A percentile compares a stretch with the other conserved stretches of the same genome.
Conservation (phyloP, 495 filamentous ascomycete species). For the Penicillium flavigenum region DNA sequence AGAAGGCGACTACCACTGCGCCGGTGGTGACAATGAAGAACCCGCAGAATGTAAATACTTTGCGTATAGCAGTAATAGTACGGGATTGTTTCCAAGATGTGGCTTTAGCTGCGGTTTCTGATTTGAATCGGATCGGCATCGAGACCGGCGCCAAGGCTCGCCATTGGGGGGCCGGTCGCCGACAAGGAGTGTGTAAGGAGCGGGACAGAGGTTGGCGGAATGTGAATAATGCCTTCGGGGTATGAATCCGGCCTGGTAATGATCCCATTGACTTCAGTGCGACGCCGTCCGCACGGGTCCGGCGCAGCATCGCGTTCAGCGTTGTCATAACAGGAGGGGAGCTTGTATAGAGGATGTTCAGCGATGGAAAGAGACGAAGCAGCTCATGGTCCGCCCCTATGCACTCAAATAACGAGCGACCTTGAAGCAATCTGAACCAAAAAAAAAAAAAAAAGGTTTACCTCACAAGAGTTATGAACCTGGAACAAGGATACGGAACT, state of each 20-base stretch:
- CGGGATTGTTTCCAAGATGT: constrained; percentile 16
- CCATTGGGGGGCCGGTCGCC: constrained; percentile 29
- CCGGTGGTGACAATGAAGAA: constrained; percentile 56
- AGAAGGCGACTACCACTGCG: constrained; percentile 71
- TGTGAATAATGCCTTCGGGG: constrained; percentile 14
- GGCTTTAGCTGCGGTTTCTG: constrained; percentile 22
- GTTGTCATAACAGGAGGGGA: constrained; percentile 22
- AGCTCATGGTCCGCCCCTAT: constrained; percentile 16
- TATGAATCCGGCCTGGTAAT: constrained; percentile 25
- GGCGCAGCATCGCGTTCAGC: constrained; percentile 41
- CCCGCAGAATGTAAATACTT: constrained; percentile 56
- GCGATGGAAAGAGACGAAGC: constrained; percentile 14
- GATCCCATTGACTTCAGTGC: constrained; percentile 36
- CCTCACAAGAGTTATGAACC: background rate
- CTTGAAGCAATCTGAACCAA: constrained; percentile 1
- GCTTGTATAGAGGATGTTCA: constrained; percentile 19
- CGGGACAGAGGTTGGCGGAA: constrained; percentile 19
- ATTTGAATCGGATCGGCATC: constrained; percentile 31
- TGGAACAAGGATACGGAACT: constrained; percentile 1
- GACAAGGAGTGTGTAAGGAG: constrained; percentile 25
- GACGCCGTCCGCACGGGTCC: constrained; percentile 36
- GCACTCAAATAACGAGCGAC: constrained; percentile 10
- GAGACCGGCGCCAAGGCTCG: constrained; percentile 25
- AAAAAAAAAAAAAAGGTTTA: background rate
- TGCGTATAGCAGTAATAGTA: constrained; percentile 34